phyloP scores from a whole-genome alignment of 345 rosid species.

The Brassica rapa region DNA sequence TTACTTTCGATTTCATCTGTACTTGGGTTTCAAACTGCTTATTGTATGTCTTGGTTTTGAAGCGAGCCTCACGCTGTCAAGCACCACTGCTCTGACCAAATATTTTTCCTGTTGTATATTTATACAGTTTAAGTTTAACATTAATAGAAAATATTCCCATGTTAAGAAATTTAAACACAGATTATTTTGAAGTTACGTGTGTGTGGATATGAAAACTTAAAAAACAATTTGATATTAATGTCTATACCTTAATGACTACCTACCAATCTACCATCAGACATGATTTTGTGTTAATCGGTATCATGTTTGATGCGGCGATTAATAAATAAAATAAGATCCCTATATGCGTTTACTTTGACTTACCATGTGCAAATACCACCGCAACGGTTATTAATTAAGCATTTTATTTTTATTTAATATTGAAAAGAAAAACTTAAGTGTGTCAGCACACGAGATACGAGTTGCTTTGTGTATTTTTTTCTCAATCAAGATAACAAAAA shows the following conservation, averaged over 20 bases:
- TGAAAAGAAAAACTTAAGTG: conserved; percentile 24
- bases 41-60: neutral
- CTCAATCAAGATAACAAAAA: neutral
- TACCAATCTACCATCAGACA: conserved; percentile 36
- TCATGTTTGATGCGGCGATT: conserved; percentile 44
- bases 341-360: conserved; percentile 44
- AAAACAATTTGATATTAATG: conserved; percentile 3
- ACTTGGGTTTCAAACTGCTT: neutral
- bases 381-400: conserved; percentile 29
- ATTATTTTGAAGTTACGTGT: neutral
- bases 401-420: conserved; percentile 23
- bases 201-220: neutral
- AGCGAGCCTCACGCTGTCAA: neutral
- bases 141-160: neutral
- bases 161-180: neutral
- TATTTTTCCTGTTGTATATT: neutral
- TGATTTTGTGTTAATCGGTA: conserved; percentile 27
- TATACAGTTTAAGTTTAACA: neutral
- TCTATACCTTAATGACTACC: conserved; percentile 34
- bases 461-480: conserved; percentile 6
- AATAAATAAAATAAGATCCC: conserved; percentile 35
- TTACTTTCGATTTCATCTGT: neutral
- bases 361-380: conserved; percentile 41
- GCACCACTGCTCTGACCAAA: neutral
- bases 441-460: conserved; percentile 38